These are phyloP conservation scores for Penicillium ochrochloron DNA, from an alignment of 495 filamentous ascomycete genomes.

Conservation along the genomic window DNA sequence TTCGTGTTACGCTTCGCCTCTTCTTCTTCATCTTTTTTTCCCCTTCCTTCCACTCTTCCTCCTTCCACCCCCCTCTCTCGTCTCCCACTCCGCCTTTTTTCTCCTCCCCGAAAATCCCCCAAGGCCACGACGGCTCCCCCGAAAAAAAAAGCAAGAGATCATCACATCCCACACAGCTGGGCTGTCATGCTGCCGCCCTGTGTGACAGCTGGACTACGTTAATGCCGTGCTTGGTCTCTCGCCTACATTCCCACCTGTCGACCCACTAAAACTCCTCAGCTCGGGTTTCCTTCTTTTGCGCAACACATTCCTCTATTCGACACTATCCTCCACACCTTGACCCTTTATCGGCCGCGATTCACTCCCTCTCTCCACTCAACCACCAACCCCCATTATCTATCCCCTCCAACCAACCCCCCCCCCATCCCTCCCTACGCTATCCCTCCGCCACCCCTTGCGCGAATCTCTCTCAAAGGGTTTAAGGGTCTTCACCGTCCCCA, in stretches of 20 bases:
- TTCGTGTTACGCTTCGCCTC: conserved; percentile 9
- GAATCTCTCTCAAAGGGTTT: conserved; percentile 27
- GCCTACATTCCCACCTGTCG: conserved; percentile 46
- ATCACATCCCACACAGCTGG: conserved; percentile 18
- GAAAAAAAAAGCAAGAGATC: conserved; percentile 23
- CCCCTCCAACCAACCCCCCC: conserved; percentile 11
- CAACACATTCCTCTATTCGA: conserved; percentile 45
- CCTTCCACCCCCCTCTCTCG: conserved; percentile 14
- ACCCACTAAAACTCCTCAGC: conserved; percentile 43
- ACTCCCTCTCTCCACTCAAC: conserved; percentile 7
- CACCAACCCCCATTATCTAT: conserved; percentile 11
- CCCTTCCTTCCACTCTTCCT: conserved; percentile 11
- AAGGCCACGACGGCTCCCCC: conserved; percentile 12
- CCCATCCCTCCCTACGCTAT: conserved; percentile 24
- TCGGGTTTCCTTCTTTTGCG: conserved; percentile 39
- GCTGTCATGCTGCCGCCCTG: conserved; percentile 49
- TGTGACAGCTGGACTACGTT: conserved; percentile 51
- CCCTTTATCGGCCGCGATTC: conserved; percentile 15
- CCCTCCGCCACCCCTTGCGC: conserved; percentile 46
- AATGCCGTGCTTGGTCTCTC: conserved; percentile 50
- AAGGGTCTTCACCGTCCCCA: conserved; percentile 31
- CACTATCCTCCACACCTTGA: conserved; percentile 10
- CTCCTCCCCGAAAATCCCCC: conserved; percentile 20
- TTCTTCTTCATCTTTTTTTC: background rate
- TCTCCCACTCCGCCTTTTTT: conserved; percentile 20